Base-by-base conservation (phyloP, 495 filamentous ascomycete species). In the Aspergillus leporis region DNA sequence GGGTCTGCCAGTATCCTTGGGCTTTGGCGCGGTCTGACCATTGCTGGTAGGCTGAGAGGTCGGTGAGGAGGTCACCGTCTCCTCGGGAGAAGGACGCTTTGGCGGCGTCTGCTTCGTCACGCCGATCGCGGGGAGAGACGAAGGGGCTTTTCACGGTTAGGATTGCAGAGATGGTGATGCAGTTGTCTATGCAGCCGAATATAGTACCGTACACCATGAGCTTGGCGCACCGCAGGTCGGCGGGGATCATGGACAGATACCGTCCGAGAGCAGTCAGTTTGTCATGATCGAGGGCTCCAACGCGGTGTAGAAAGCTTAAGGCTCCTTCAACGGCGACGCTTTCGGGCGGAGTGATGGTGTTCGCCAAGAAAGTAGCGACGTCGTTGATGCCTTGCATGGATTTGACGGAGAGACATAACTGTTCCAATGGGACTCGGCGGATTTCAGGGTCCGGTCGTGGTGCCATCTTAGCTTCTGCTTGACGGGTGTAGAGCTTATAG, bases 201-300 rank as follows among this genome's bases (percentile, higher is more conserved):
- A 92, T 93, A 2, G 91, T 89, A 16, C 94, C 95, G 63, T 95
- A 96, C 16, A 98, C 91, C 84, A 98, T 90, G 8, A 98, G 83
- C 72, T 98, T 98, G 19, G 89, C 89, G 70, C 91, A 96, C 12
- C 95, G 86, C 25, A 98, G 78, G 61, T 98, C 94, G 1, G 95
- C 92, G 4, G 94, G 94, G 41, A 98, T 96, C 87, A 95, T 89
- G 38, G 92, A 86, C 10, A 98, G 76, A 74, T 98, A 93, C 47
- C 89, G 83, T 40, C 94, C 94, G 1, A 98, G 85, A 0, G 92
- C 92, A 0, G 94, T 98, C 41, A 98, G 78, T 57, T 90, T 85
- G 53, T 91, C 84, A 31, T 88, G 89, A 59, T 92, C 89, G 3
- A 97, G 78, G 9, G 95, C 94, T 38, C 95, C 93, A 72, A 98